Conservation (phyloP, 208 protist genomes). For the Crithidia mellificae region DNA sequence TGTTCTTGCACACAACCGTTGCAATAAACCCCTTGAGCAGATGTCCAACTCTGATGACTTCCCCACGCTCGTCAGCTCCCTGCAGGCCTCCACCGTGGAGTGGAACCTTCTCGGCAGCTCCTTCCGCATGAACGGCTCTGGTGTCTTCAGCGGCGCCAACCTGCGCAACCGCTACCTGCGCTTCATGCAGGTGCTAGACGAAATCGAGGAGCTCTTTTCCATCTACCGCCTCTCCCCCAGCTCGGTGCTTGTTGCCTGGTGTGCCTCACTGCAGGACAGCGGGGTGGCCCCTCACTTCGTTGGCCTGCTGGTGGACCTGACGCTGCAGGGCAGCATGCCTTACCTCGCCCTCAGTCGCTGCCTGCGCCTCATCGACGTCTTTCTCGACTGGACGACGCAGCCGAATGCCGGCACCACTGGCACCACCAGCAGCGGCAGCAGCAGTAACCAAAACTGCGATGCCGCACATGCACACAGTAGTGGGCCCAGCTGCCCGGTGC, state of each 20-base stretch:
- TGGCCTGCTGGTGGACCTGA: slow-evolving; percentile 42
- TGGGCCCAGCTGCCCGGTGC: slow-evolving; percentile 16
- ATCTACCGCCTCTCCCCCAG: slow-evolving; percentile 7
- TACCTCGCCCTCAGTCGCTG: slow-evolving; percentile 50
- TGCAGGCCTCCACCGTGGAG: slow-evolving; percentile 39
- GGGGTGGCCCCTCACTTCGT: slow-evolving; percentile 33
- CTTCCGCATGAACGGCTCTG: slow-evolving; percentile 9
- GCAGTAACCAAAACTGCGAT: neutral
- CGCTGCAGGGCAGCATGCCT: slow-evolving; percentile 42
- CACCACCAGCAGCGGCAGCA: too few species aligned
- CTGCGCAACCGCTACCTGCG: slow-evolving; percentile 26
- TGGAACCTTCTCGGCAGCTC: slow-evolving; percentile 18
- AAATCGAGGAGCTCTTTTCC: slow-evolving; percentile 34
- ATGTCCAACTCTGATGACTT: slow-evolving; percentile 24
- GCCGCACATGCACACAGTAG: neutral
- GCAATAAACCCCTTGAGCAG: neutral
- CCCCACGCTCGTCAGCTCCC: slow-evolving; percentile 30
- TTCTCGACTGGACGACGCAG: slow-evolving; percentile 34
- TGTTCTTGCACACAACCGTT: too few species aligned
- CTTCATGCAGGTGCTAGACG: slow-evolving; percentile 31
- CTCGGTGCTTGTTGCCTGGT: slow-evolving; percentile 21
- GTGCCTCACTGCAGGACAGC: slow-evolving; percentile 28
- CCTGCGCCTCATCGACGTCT: slow-evolving; percentile 37
- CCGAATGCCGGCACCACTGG: slow-evolving; percentile 11
- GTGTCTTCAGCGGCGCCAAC: slow-evolving; percentile 6